Conservation (phyloP, 2,329 filamentous ascomycete species). For the Domatiomyces globalis region DNA sequence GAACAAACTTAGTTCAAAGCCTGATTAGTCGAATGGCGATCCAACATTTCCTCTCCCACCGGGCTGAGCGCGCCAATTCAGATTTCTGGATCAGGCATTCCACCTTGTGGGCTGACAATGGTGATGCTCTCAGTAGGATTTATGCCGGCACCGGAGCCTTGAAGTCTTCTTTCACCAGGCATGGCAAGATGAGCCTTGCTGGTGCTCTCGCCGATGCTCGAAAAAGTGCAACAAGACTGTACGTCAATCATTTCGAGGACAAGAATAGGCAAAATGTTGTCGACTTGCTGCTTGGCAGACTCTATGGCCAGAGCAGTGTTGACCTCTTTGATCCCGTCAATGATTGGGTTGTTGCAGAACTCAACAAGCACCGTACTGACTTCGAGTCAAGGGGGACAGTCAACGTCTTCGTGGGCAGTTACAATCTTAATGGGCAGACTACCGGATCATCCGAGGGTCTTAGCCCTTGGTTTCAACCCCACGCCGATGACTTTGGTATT, state of each 20-base stretch:
- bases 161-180: constrained; percentile 86
- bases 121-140: constrained; percentile 82
- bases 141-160: constrained; percentile 93
- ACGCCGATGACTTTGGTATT: constrained; percentile 59
- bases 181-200: constrained; percentile 89
- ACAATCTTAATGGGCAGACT: constrained; percentile 85
- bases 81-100: constrained; percentile 92
- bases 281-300: constrained; percentile 73
- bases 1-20: constrained; percentile 91
- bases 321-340: constrained; percentile 88
- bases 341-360: constrained; percentile 68
- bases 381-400: constrained; percentile 64
- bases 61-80: constrained; percentile 48
- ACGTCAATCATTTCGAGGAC: constrained; percentile 96
- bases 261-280: constrained; percentile 88
- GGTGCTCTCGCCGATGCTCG: constrained; percentile 88
- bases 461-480: constrained; percentile 65
- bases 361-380: constrained; percentile 50
- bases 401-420: constrained; percentile 73
- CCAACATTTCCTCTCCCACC: constrained; percentile 65
- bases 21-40: constrained; percentile 90
- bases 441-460: constrained; percentile 66
- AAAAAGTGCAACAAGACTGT: constrained; percentile 85
- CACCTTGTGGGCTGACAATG: constrained; percentile 92
- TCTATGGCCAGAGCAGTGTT: constrained; percentile 71